Percentiles rank a stretch among this genome's conserved stretches.
Evolutionary conservation across 2,329 filamentous ascomycete species (phyloP).

Genomic region (Fusarium sublunatum): DNA sequence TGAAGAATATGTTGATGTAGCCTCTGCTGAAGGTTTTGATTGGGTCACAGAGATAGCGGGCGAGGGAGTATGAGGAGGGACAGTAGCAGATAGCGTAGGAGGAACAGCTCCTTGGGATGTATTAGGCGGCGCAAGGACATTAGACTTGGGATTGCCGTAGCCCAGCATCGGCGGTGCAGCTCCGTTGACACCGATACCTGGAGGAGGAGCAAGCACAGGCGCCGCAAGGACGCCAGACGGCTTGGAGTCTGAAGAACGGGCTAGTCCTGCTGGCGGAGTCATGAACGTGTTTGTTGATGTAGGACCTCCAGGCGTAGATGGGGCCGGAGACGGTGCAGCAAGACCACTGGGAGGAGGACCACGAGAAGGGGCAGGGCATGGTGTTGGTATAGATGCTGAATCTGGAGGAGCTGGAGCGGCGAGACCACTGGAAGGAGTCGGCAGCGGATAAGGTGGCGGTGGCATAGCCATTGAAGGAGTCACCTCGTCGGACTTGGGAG

Average conservation of each 20-base stretch:
- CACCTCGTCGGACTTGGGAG: constrained; percentile 26
- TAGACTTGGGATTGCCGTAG: constrained; percentile 53
- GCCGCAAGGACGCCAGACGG: constrained; percentile 53
- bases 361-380: constrained; percentile 25
- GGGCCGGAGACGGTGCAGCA: constrained; percentile 35
- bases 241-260: constrained; percentile 43
- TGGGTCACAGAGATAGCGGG: constrained; percentile 4
- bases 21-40: constrained; percentile 6
- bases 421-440: constrained; percentile 33
- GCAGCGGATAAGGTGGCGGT: constrained; percentile 37
- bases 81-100: constrained; percentile 28
- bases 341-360: constrained; percentile 36
- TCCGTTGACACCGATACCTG: constrained; percentile 45
- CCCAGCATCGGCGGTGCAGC: constrained; percentile 45
- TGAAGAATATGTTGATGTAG: constrained; percentile 6
- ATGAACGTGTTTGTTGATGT: constrained; percentile 24
- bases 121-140: constrained; percentile 59
- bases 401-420: constrained; percentile 34
- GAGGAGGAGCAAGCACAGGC: constrained; percentile 53
- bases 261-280: constrained; percentile 39
- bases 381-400: constrained; percentile 23
- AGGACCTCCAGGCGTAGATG: constrained; percentile 5
- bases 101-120: constrained; percentile 49
- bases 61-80: constrained; percentile 35
- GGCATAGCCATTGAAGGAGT: constrained; percentile 37